Conservation (phyloP, 2,329 filamentous ascomycete genomes). For the Stachybotrys chartarum region DNA sequence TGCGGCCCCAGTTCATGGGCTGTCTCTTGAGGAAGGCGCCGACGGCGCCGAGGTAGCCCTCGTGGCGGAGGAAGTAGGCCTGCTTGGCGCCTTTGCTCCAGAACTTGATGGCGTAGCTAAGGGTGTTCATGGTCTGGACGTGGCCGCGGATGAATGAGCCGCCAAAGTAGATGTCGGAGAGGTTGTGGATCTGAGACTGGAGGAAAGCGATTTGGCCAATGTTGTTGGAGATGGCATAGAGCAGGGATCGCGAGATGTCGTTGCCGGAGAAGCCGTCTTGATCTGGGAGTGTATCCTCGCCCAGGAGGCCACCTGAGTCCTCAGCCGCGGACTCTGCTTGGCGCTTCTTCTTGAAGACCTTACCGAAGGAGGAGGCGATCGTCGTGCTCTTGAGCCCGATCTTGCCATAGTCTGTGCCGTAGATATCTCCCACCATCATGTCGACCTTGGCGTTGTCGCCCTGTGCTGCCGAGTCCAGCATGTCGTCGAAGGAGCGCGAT, state of each 20-base stretch:
- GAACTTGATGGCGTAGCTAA: conserved; percentile 95
- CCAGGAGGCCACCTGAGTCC: conserved; percentile 54
- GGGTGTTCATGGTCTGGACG: conserved; percentile 93
- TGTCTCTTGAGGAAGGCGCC: conserved; percentile 91
- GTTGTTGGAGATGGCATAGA: conserved; percentile 96
- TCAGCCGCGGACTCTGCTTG: conserved; percentile 74
- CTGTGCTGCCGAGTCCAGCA: conserved; percentile 83
- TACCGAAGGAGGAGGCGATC: conserved; percentile 94
- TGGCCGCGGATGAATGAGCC: conserved; percentile 96
- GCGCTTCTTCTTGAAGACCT: conserved; percentile 89
- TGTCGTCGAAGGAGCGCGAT: conserved; percentile 94
- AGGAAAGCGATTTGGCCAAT: conserved; percentile 96
- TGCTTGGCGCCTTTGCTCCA: conserved; percentile 93
- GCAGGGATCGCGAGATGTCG: conserved; percentile 83
- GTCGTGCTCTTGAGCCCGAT: conserved; percentile 94
- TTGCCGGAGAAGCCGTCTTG: conserved; percentile 57
- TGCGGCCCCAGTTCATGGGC: conserved; percentile 82
- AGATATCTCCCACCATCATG: conserved; percentile 96
- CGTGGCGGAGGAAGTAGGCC: conserved; percentile 91
- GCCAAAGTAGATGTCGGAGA: conserved; percentile 94
- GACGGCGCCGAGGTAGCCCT: conserved; percentile 90
- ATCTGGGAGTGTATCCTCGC: conserved; percentile 35
- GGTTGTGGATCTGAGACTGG: conserved; percentile 89
- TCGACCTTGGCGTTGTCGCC: conserved; percentile 93
- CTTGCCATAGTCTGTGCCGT: conserved; percentile 91